Evolutionary conservation across 164 flowering plant species (phyloP), one percentile per base, ranked within the genome.

Genomic region (Annona cherimola): DNA sequence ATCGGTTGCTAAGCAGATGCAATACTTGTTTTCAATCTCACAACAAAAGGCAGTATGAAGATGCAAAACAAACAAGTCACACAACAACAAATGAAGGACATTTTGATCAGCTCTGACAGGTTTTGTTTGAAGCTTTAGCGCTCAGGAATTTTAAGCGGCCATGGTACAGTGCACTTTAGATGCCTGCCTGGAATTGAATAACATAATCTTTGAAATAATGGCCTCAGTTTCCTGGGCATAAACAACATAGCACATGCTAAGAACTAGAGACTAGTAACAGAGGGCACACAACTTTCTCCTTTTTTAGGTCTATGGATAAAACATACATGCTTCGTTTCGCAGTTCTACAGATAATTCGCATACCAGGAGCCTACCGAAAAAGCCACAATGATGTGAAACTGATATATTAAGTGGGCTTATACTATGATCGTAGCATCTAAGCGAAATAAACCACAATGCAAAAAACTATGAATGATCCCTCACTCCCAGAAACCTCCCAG

Each of bases 391-490:
- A 60, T 40, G 60, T 19, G 44, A 68, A 75, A 16, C 66, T 18
- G 4, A 66, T 43, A 61, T 16, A 61, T 18, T 61, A 61, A 68
- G 65, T 40, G 75, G 69, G 40, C 61, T 43, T 42, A n/a, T 42
- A 62, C 26, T 55, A 62, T 44, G 63, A 8, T 40, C 45, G 61
- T 40, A 54, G 71, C 57, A 42, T 45, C 60, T 76, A 61, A 61
- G 70, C 50, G 46, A 67, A 45, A 61, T 8, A 45, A 72, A 76
- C 42, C 61, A 76, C 54, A 59, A 50, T 39, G 43, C 19, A 57
- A 68, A 69, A 18, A 39, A 42, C 68, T 70, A 69, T 12, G 35
- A 39, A 55, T n/a, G 19, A 42, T 61, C 44, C 70, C 74, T 61
- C 71, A 40, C 46, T 54, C 71, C 65, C 68, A 20, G 61, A 60